Evolutionary conservation across 2,329 filamentous ascomycete species (phyloP), one percentile per base, ranked within the genome.

Genomic region (Pestalotiopsis sp.): DNA sequence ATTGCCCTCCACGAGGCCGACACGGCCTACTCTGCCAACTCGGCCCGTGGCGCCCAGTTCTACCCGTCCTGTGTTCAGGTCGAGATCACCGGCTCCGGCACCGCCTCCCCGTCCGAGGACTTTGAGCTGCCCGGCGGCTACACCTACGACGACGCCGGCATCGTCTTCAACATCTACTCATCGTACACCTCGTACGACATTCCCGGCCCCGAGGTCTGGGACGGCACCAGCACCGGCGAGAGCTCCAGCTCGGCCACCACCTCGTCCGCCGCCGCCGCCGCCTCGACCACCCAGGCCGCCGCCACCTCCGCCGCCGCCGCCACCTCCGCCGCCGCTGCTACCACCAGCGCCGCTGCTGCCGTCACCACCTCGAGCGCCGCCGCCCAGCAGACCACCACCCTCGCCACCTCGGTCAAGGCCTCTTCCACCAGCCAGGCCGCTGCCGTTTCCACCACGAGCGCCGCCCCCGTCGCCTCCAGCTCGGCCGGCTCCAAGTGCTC

Each of bases 11-110:
- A 83, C 73, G 75, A 73, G 14, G 80, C 80, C n/a, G 73, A 74
- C 38, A 59, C 41, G 31, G 69, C 75, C 66, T 78, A 70, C 74
- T 67, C 71, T 59, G 64, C 63, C 39, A 75, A 80, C 75, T 68
- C 75, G 11, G 75, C 75, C 66, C 79, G 84, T 71, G 84, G 84
- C 27, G 83, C 84, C 65, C 84, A 86, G 78, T 86, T 86, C 78
- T 88, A 88, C 79, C 85, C 86, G 68, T 83, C 85, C 71, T 88
- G 90, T 77, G 81, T 88, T 73, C 90, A 91, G 81, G 75, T 91
- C 71, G 83, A 89, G 75, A 80, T 91, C 71, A 86, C 85, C 41
- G 87, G 87, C 65, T 79, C 80, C 58, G 87, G 87, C 62, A 83
- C 85, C 69, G 83, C 80, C 65, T 79, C 80, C 68, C 83, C 85